Evolutionary conservation across 2,329 filamentous ascomycete species (phyloP), one percentile per base, ranked within the genome.

Genomic region (Penicillium sp.): DNA sequence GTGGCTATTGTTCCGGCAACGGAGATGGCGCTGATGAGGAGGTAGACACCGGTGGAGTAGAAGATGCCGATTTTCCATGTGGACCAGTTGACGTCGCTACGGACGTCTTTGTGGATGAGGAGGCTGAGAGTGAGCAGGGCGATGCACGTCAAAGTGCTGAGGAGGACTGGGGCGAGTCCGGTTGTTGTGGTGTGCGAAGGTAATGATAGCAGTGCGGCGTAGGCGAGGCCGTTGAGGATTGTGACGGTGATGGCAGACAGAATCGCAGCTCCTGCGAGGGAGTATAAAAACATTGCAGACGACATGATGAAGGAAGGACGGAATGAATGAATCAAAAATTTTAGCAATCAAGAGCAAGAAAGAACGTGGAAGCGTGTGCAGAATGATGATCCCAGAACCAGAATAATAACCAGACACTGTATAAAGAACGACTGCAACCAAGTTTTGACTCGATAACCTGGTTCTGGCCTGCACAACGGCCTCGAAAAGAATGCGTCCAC

Each of bases 151-250:
- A 70, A 45, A 11, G 62, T 59, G 54, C 66, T 69, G 22, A 75
- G 61, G 17, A 62, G 54, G 41, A 73, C 60, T 14, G 68, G 61
- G 34, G 66, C 67, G 5, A 68, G 63, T 52, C 71, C 72, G 20
- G 68, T 59, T 12, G 63, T 55, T 15, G 63, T 57, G 7, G 54
- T 57, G 28, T 54, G 55, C 1, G 63, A 62, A 14, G 63, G 61
- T 7, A 64, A 58, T 11, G 62, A 60, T 52, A 62, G 65, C 57
- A 68, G 66, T 17, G 59, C 62, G 3, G 63, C 68, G 55, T 68
- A 71, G 17, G 63, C 71, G 34, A 75, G 47, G 39, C 70, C 70
- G 62, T 73, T 66, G 28, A 75, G 58, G 37, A 75, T 56, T 6
- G 69, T 72, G 15, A 63, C 60, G 43, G 72, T 64, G 20, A 71